phyloP scores from a whole-genome alignment of 2,329 filamentous ascomycete genomes.

The Bipolaris victoriae region DNA sequence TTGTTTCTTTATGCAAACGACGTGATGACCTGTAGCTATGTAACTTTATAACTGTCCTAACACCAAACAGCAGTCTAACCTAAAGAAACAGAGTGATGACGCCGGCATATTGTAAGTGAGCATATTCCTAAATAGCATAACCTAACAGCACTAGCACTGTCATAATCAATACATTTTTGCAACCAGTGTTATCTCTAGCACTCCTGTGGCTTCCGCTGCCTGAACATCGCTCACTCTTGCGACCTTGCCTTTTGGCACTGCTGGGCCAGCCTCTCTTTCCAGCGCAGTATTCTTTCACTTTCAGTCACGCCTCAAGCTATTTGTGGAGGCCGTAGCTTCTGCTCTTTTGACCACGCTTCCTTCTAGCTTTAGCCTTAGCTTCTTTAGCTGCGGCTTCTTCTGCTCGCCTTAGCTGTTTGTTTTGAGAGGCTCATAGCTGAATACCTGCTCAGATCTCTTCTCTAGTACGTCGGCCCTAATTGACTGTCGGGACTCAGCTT shows the following conservation, averaged over 20 bases:
- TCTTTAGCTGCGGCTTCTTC: neutral
- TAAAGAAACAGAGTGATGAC: too few species aligned
- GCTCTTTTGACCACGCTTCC: conserved; percentile 2
- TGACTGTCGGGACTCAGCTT: neutral
- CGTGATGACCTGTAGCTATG: too few species aligned
- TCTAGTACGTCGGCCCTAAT: neutral
- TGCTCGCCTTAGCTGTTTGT: neutral
- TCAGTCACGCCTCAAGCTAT: conserved; percentile 6
- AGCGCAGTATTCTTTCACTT: conserved; percentile 11
- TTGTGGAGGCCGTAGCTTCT: conserved; percentile 1
- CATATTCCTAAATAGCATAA: too few species aligned
- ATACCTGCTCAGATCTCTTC: neutral
- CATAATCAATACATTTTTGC: conserved; percentile 11
- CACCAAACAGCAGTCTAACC: too few species aligned
- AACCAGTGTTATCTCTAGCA: conserved; percentile 1
- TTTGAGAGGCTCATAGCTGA: neutral
- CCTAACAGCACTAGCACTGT: too few species aligned
- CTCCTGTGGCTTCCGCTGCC: conserved; percentile 8
- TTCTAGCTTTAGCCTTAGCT: neutral
- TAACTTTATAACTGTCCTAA: too few species aligned
- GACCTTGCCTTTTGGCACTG: conserved; percentile 11
- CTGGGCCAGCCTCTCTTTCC: conserved; percentile 10
- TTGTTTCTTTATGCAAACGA: too few species aligned
- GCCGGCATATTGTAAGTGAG: too few species aligned
- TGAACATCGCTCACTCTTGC: conserved; percentile 7